Evolutionary conservation across 768 basidiomycete species (phyloP).

Genomic region (Pulveroboletus frians): DNA sequence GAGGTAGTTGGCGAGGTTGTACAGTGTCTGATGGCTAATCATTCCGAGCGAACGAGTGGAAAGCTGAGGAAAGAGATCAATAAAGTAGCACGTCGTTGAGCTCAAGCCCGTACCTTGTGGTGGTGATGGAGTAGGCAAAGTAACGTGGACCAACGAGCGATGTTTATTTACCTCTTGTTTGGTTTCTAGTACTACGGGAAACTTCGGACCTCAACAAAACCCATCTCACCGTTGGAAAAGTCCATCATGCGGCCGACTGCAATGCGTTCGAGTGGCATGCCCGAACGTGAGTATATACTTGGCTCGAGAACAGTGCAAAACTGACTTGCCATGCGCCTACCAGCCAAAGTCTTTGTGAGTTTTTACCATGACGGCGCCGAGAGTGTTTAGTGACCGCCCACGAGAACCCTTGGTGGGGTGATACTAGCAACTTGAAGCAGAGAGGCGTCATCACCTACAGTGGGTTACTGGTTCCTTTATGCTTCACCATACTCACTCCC

Average conservation of each 20-base stretch:
- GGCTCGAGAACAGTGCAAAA: neutral
- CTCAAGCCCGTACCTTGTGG: slow-evolving; percentile 14
- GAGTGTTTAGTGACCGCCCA: slow-evolving; percentile 3
- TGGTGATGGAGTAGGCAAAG: neutral
- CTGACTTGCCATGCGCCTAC: slow-evolving; percentile 5
- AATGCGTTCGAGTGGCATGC: slow-evolving; percentile 68
- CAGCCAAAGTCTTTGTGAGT: slow-evolving; percentile 83
- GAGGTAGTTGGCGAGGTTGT: slow-evolving; percentile 75
- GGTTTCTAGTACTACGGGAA: slow-evolving; percentile 22
- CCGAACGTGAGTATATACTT: slow-evolving; percentile 56
- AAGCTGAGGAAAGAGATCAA: neutral
- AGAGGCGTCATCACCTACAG: slow-evolving; percentile 80
- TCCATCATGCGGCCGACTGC: slow-evolving; percentile 47
- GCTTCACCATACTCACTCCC: neutral
- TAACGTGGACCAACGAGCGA: neutral
- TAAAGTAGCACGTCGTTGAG: neutral
- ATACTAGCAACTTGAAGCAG: slow-evolving; percentile 59
- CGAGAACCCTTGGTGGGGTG: slow-evolving; percentile 92
- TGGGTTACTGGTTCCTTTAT: slow-evolving; percentile 38
- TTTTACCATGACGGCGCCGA: neutral
- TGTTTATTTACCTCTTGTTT: slow-evolving; percentile 32
- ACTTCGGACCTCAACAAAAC: slow-evolving; percentile 17
- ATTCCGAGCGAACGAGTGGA: slow-evolving; percentile 36
- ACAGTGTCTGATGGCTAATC: slow-evolving; percentile 79
- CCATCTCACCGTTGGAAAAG: neutral